A percentile compares a stretch with the other conserved stretches of the same genome.
Evolutionary conservation across 75 land plant species (phyloP).

Genomic region (Cryptomeria japonica): DNA sequence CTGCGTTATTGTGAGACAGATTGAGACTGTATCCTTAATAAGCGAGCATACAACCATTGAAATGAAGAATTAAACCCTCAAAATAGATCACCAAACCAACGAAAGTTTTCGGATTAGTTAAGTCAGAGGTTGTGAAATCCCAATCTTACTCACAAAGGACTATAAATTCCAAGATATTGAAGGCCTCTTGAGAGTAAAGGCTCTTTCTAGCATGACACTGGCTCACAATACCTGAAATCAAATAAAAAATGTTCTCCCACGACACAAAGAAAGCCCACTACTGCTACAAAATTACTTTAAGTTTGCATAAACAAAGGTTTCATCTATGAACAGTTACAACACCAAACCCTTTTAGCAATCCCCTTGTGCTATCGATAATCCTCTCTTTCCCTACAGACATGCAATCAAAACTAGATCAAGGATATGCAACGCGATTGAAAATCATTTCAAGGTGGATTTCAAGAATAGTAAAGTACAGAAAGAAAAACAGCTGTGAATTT

Average conservation of each 20-base stretch:
- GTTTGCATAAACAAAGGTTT: neutral
- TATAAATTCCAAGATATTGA: neutral
- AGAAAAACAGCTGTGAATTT: neutral
- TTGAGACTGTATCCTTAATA: neutral
- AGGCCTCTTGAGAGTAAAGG: neutral
- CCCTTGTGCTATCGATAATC: neutral
- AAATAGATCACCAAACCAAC: neutral
- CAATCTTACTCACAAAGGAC: neutral
- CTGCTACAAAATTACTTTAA: neutral
- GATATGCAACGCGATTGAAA: neutral
- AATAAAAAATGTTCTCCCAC: neutral
- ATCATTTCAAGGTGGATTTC: neutral
- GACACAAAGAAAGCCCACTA: neutral
- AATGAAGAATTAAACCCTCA: neutral
- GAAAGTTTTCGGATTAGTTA: neutral
- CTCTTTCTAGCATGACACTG: neutral
- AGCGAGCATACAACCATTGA: neutral
- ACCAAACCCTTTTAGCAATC: neutral
- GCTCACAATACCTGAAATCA: neutral
- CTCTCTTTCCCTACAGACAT: neutral
- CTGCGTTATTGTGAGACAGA: neutral
- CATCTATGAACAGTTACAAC: neutral
- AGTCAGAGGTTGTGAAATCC: neutral
- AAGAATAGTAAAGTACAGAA: no score
- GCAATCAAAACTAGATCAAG: neutral